Evolutionary conservation across 2,329 filamentous ascomycete species (phyloP), one percentile per base, ranked within the genome.

Genomic region (Cyphellophora attinorum): DNA sequence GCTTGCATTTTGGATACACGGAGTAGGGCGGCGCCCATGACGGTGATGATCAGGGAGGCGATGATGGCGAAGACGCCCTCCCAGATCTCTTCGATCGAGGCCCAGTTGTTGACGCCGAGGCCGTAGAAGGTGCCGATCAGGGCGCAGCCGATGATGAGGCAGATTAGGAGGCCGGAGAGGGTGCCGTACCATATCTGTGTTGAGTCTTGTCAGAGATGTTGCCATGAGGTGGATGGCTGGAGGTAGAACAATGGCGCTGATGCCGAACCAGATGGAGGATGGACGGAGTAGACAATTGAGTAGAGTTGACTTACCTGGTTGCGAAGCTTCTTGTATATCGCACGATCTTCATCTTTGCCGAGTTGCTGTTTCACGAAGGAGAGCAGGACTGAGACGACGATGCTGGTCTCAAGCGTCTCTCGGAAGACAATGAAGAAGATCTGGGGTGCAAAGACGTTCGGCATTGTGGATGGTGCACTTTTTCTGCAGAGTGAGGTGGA

Each of bases 381-480:
- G 27, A 93, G 72, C 19, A 93, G 67, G n/a, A 93, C 81, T 0
- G 85, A 89, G 43, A 93, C 76, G 49, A 93, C 83, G 52, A 93
- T 85, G 51, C 74, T 79, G 1, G 81, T 82, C 65, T 93, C 85
- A 31, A 93, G 65, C 27, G 77, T 76, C 62, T 93, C 86, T 53
- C 86, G 78, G 56, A 93, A 91, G 61, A 84, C 79, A 56, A 94
- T 83, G 64, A 94, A 88, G 65, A 93, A 93, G 36, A 93, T 75
- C 68, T 81, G 81, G 14, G 85, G 76, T 43, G 81, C 73, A 57
- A 86, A 86, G 38, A 86, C 76, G 54, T 81, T 73, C 41, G 71
- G 68, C 55, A 79, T 77, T 63, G 73, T 78, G 46, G 35, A n/a
- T n/a, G n/a, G n/a, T n/a, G n/a, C n/a, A n/a, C n/a, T n/a, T n/a